Conservation (phyloP, 1,284 basidiomycete genomes). For the Cryptococcus sp. region DNA sequence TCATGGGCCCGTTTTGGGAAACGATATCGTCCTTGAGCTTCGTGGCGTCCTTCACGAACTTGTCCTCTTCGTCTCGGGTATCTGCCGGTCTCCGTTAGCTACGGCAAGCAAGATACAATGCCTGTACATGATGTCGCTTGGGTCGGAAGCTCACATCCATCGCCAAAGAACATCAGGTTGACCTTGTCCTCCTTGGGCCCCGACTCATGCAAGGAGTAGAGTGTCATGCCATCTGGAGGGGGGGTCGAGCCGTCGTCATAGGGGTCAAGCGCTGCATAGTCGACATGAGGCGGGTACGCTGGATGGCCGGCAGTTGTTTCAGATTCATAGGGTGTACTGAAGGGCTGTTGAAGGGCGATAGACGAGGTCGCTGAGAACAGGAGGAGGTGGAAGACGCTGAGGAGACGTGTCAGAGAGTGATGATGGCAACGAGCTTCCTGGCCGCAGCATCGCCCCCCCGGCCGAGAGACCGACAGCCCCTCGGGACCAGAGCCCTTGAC, state of each 20-base stretch:
- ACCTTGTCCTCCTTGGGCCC: conserved; percentile 64
- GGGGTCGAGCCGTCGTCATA: conserved; percentile 1
- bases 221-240: conserved; percentile 50
- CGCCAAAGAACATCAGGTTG: conserved; percentile 74
- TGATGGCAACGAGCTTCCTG: not conserved
- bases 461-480: too few relatives aligned
- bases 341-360: too few relatives aligned
- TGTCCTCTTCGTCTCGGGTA: conserved; percentile 58
- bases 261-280: conserved; percentile 9
- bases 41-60: conserved; percentile 66
- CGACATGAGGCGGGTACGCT: conserved; percentile 8
- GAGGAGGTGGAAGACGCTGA: too few relatives aligned
- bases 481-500: not conserved
- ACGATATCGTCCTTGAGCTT: conserved; percentile 68
- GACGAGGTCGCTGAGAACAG: too few relatives aligned
- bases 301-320: not conserved
- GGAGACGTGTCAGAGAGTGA: not conserved
- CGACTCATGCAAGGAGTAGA: conserved; percentile 61
- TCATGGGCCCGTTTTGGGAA: conserved; percentile 65
- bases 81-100: conserved; percentile 52
- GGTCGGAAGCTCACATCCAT: conserved; percentile 64
- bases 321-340: not conserved
- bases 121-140: not conserved
- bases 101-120: not conserved
- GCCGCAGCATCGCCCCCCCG: too few relatives aligned